Base-by-base conservation (phyloP, 768 basidiomycete species). In the Leccinum subtestaceum region DNA sequence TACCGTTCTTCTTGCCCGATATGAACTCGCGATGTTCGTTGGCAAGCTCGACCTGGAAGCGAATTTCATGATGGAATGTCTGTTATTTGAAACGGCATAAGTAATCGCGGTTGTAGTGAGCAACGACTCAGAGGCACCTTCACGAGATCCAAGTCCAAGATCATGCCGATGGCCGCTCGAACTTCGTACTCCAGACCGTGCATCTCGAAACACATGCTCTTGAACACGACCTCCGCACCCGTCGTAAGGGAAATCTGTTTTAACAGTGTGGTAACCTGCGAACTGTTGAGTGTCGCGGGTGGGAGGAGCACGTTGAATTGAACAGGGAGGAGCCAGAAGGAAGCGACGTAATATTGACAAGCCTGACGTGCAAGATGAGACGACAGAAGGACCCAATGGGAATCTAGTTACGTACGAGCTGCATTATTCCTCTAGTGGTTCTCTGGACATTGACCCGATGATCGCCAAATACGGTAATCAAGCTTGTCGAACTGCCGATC, bases 11-110 rank as follows among this genome's bases (percentile, higher is more conserved):
- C 81, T 99, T 99, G 47, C 96, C 96, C 57, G 91, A 92, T 74
- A 99, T 97, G 76, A 98, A 99, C 66, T 99, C 96, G 59, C 95
- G 87, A 65, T 98, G 95, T 72, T 99, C 97, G 72, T 96, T 96
- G 46, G 95, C 90, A 5, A 98, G 84, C 75, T 99, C 97, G 56
- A 98, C 93, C 75, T 98, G 95, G 78, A 98, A 98, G 52, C 94
- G 90, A 63, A 98, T 93, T 76, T 99, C 96, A 69, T 95, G 95
- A 66, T 97, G 93, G 80, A 95, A 98, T 40, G 86, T 79, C 94
- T 95, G 64, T 27, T 21, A 2, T 53, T 55, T 56, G 17, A 9
- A 2, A 43, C 6, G 1, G 53, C 31, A 29, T 46, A 12, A 65
- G 36, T 4, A 46, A 46, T 25, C 29, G 19, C 21, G 48, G 5